Percentiles rank a stretch among this genome's conserved stretches.
Conservation (phyloP, 2,329 filamentous ascomycete genomes). For the Colletotrichum costaricense region DNA sequence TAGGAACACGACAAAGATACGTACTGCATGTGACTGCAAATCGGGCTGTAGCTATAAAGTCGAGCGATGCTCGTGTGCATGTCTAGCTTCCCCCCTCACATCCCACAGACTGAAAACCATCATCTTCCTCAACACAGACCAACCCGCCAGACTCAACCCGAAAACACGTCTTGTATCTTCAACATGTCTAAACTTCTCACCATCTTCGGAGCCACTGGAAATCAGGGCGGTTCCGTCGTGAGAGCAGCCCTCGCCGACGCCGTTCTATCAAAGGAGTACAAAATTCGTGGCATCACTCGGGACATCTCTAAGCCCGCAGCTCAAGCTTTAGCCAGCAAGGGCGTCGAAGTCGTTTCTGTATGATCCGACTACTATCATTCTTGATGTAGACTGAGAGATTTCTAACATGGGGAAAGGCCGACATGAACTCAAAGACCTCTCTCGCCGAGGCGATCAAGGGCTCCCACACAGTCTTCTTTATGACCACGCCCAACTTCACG, state of each 20-base stretch:
- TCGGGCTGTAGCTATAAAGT: too few relatives aligned
- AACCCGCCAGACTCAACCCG: too few relatives aligned
- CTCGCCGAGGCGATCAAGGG: slow-evolving; percentile 52
- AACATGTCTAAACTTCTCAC: slow-evolving; percentile 44
- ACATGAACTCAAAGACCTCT: slow-evolving; percentile 49
- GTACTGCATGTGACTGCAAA: too few relatives aligned
- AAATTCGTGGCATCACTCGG: slow-evolving; percentile 60
- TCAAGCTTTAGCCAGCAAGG: slow-evolving; percentile 49
- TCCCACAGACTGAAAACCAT: too few relatives aligned
- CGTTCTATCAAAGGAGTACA: slow-evolving; percentile 54
- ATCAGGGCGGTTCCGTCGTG: slow-evolving; percentile 61
- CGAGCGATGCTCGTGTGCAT: too few relatives aligned
- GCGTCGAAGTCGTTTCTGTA: slow-evolving; percentile 56
- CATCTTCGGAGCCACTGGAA: slow-evolving; percentile 62
- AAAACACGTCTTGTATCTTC: not conserved
- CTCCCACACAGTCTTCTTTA: slow-evolving; percentile 54
- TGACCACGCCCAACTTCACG: slow-evolving; percentile 42
- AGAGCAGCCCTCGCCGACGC: slow-evolving; percentile 57
- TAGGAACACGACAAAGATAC: too few relatives aligned
- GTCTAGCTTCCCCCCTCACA: too few relatives aligned
- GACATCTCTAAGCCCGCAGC: slow-evolving; percentile 53
- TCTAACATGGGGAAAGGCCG: slow-evolving; percentile 45
- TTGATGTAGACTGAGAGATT: too few relatives aligned
- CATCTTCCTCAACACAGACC: too few relatives aligned
- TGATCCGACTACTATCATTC: too few relatives aligned